Base-by-base conservation (phyloP, 768 basidiomycete species). In the Suillus bovinus region DNA sequence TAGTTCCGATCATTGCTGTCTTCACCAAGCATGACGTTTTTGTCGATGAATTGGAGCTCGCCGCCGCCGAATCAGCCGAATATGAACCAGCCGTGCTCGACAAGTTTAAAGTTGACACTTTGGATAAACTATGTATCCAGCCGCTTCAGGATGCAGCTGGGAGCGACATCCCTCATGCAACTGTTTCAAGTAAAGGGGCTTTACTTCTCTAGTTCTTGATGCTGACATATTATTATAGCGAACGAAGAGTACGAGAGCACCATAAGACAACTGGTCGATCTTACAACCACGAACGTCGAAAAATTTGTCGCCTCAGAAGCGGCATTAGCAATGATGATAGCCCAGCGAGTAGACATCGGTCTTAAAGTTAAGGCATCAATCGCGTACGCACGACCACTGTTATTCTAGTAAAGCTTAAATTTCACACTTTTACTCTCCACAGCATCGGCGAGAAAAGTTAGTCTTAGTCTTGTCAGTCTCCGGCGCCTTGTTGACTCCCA, bases 361-460 rank as follows among this genome's bases (percentile, higher is more conserved):
- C 38, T 38, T 38, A 38, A 38, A 33, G 14, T 63, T 1, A 53
- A 38, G 22, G 38, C 38, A 49, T 63, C 59, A 16, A 63, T 63
- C 24, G 36, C 47, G 62, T 63, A 34, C 10, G 62, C 44, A 39
- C 13, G 14, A 34, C 5, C 39, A 27, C 3, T 46, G 17, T 34
- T 9, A 17, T 60, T 16, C 17, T 49, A 2, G 14, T 49, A 27
- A 1, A 27, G 16, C 27, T 4, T 53, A 24, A n/a, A 9, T 54
- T 41, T 46, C 22, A n/a, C 52, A 33, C 50, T 16, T 16, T 38
- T 16, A 2, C 38, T 38, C 38, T 38, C 38, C 44, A 31, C 53
- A 63, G 62, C 6, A 38, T 54, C 29, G 58, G 58, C 38, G 60
- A 60, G 62, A 63, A 63, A 53, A 46, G 62, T 63, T 9, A n/a